These are phyloP conservation scores for Fonsecaea multimorphosa DNA, from an alignment of 2,329 filamentous ascomycete genomes.

Conservation along the genomic window DNA sequence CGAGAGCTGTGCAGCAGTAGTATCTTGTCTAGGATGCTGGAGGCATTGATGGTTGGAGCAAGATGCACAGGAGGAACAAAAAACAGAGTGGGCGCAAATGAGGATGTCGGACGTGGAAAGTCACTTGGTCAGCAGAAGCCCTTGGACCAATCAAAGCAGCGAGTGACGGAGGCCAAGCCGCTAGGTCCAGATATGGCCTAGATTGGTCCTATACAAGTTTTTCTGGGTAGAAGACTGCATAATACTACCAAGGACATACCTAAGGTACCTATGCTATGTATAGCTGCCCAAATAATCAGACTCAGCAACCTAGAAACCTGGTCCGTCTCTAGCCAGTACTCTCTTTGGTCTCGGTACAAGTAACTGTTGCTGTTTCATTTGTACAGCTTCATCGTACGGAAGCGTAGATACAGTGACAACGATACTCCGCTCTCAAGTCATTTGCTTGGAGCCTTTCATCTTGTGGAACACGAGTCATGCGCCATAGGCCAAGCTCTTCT, in stretches of 20 bases:
- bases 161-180: not conserved
- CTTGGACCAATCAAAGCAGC: not conserved
- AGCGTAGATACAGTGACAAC: not conserved
- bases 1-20: slow-evolving; percentile 7
- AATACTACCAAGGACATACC: too few relatives aligned
- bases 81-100: slow-evolving; percentile 8
- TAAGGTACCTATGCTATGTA: too few relatives aligned
- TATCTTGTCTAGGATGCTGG: slow-evolving; percentile 5
- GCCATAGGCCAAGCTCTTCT: not conserved
- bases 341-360: not conserved
- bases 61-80: slow-evolving; percentile 1
- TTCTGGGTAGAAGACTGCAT: not conserved
- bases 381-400: not conserved
- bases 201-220: not conserved
- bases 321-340: not conserved
- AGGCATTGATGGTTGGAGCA: slow-evolving; percentile 1
- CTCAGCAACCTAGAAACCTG: not conserved
- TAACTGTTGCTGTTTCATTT: not conserved
- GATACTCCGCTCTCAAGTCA: not conserved
- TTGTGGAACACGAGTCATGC: slow-evolving; percentile 7
- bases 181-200: not conserved
- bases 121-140: not conserved
- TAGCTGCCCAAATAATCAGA: not conserved
- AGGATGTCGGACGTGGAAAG: not conserved
- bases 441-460: not conserved